phyloP scores from a whole-genome alignment of 345 rosid species.

The Boechera retrofracta region DNA sequence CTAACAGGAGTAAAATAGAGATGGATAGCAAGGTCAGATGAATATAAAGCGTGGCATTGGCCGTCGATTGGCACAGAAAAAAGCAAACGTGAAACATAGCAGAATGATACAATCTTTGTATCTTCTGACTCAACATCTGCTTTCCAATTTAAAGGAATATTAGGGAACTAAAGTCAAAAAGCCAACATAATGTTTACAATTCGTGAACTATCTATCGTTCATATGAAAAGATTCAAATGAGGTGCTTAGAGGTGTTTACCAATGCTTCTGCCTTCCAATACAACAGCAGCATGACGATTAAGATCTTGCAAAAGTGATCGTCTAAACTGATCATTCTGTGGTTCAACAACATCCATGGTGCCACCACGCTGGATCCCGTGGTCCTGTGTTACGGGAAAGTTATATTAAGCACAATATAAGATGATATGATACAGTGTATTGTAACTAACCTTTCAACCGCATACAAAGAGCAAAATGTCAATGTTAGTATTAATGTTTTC shows the following conservation, averaged over 20 bases:
- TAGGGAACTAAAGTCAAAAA: slow-evolving; percentile 13
- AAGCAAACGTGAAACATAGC: slow-evolving; percentile 15
- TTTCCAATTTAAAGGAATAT: slow-evolving; percentile 39
- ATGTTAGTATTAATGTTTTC: background rate
- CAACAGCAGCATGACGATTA: slow-evolving; percentile 90
- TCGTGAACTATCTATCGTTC: slow-evolving; percentile 4
- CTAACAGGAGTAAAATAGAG: slow-evolving; percentile 37
- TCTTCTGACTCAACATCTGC: slow-evolving; percentile 78
- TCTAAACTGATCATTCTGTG: slow-evolving; percentile 56
- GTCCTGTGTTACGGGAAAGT: slow-evolving; percentile 54
- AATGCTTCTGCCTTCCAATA: slow-evolving; percentile 82
- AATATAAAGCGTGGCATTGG: slow-evolving; percentile 22
- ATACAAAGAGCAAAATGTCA: slow-evolving; percentile 7
- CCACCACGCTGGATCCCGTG: slow-evolving; percentile 83
- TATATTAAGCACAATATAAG: slow-evolving; percentile 6
- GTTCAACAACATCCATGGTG: slow-evolving; percentile 59
- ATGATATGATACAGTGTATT: background rate
- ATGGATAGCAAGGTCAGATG: slow-evolving; percentile 20
- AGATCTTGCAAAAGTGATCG: slow-evolving; percentile 84
- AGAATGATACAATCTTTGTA: slow-evolving; percentile 51
- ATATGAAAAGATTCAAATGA: slow-evolving; percentile 2
- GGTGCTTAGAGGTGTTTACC: slow-evolving; percentile 51
- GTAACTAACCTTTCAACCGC: slow-evolving; percentile 7
- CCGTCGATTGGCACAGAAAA: background rate
- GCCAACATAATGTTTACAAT: slow-evolving; percentile 9